Evolutionary conservation across 768 basidiomycete genomes (phyloP), one percentile per base, ranked within the genome.

Genomic region (Leccinum truebloodii): DNA sequence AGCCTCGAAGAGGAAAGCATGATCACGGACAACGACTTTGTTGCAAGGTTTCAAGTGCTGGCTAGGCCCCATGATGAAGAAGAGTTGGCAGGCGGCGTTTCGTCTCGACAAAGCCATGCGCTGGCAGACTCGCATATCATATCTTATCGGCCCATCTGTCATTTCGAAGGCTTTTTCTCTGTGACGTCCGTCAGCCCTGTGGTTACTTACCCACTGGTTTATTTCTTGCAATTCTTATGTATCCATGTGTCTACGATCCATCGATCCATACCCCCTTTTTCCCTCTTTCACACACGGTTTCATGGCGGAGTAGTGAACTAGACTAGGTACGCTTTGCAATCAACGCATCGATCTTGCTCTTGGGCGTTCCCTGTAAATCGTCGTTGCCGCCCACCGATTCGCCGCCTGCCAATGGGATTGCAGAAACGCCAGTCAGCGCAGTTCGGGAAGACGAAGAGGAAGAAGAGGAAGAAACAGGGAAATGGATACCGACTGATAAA

Each of bases 401-500:
- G 2, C 71, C 70, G 26, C 51, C 71, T 72, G 24, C 13, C n/a
- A 22, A 59, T 41, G 14, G 14, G 9, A 41, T 41, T 41, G 3
- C 26, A 3, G 6, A 6, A 46, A 41, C 39, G 39, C 0, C 2
- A 9, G 13, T 57, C 12, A 62, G 37, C 3, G 18, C 2, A 9
- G 39, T 49, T 24, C 22, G 10, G 12, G 20, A 13, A 0, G 24
- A 37, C 0, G 35, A 10, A 4, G 12, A 14, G 10, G 6, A 6
- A n/a, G 28, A 34, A n/a, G 24, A 32, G 18, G 39, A 41, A 41
- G 18, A 8, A n/a, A 6, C 18, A 9, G 18, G 18, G 39, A 41
- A 4, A 41, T n/a, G 9, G 39, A 55, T 3, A 70, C 80, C 55
- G 61, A 90, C 89, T 82, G 69, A 93, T 81, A 76, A 90, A 94